Percentiles rank a stretch among this genome's conserved stretches.
Conservation (phyloP, 768 basidiomycete genomes). For the Psilocybe cubensis region DNA sequence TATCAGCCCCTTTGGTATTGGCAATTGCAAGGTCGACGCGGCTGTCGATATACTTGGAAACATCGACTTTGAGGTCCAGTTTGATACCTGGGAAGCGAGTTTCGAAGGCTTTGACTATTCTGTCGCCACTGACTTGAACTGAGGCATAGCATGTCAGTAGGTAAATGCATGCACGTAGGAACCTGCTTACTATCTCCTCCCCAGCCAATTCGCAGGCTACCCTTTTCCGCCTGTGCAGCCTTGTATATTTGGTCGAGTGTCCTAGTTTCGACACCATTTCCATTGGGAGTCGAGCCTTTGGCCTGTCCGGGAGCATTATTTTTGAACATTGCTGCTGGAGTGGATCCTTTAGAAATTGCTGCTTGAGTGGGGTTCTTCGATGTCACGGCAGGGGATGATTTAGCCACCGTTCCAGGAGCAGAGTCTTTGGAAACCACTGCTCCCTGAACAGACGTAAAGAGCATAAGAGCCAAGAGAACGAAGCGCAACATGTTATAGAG, state of each 20-base stretch:
- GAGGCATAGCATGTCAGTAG: background rate
- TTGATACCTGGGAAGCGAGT: conserved; percentile 21
- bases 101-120: conserved; percentile 19
- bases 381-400: no score
- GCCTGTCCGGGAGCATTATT: no score
- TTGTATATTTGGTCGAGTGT: conserved; percentile 24
- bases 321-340: no score
- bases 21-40: conserved; percentile 16
- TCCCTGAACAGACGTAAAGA: background rate
- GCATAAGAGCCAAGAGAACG: background rate
- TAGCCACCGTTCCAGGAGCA: no score
- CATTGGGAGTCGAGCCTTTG: background rate
- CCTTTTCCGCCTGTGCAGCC: conserved; percentile 21
- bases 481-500: background rate
- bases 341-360: no score
- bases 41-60: conserved; percentile 28
- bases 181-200: conserved; percentile 25
- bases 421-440: background rate
- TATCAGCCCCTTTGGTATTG: conserved; percentile 14
- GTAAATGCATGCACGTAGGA: no score
- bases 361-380: no score
- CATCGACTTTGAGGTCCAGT: conserved; percentile 17
- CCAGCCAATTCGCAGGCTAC: conserved; percentile 24
- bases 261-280: conserved; percentile 18
- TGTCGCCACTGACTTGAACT: conserved; percentile 16